Conservation (phyloP, 495 filamentous ascomycete species). For the Neurospora sp. region DNA sequence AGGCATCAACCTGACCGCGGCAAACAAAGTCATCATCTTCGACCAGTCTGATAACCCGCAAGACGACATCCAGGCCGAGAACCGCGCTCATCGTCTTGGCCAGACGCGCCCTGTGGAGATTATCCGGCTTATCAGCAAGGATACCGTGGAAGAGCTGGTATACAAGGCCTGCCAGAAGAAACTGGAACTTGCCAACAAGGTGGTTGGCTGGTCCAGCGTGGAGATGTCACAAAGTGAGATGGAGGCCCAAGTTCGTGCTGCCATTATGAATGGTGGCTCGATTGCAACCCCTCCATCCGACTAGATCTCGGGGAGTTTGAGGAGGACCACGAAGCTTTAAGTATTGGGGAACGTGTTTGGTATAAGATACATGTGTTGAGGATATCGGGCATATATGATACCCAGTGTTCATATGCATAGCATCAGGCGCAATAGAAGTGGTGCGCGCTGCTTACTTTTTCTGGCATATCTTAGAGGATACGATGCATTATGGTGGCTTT, state of each 20-base stretch:
- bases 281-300: slow-evolving; percentile 8
- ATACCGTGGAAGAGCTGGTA: slow-evolving; percentile 90
- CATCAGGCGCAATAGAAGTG: background rate
- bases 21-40: slow-evolving; percentile 97
- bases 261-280: slow-evolving; percentile 8
- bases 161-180: slow-evolving; percentile 83
- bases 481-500: background rate
- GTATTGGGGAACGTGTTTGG: background rate
- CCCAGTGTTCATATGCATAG: background rate
- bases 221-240: slow-evolving; percentile 23
- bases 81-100: slow-evolving; percentile 89
- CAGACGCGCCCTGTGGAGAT: slow-evolving; percentile 86
- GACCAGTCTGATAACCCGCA: slow-evolving; percentile 94
- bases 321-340: background rate
- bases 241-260: slow-evolving; percentile 17
- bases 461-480: background rate
- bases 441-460: background rate
- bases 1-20: slow-evolving; percentile 87
- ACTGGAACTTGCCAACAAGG: slow-evolving; percentile 79
- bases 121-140: slow-evolving; percentile 62
- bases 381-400: background rate
- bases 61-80: slow-evolving; percentile 92
- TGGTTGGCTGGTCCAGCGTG: slow-evolving; percentile 32
- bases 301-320: background rate
- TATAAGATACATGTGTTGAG: background rate